These are phyloP conservation scores for Colletotrichum spaethianum DNA, from an alignment of 2,329 filamentous ascomycete species.

Conservation along the genomic window DNA sequence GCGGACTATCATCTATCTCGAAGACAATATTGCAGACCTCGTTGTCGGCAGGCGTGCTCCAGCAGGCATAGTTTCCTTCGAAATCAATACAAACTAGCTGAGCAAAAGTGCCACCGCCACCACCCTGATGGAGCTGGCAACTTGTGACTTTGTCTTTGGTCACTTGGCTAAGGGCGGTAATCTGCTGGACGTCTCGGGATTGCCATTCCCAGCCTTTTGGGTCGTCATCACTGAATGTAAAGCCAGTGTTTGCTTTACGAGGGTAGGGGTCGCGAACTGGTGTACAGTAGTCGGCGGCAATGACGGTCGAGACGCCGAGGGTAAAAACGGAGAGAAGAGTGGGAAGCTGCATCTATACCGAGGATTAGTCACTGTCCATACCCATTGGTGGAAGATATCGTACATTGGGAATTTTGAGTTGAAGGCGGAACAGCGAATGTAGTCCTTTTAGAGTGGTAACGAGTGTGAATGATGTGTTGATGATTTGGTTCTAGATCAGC, in stretches of 20 bases:
- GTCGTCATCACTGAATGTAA: neutral
- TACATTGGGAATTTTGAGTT: neutral
- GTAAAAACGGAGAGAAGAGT: neutral
- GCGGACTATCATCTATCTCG: conserved; percentile 8
- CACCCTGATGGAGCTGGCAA: conserved; percentile 26
- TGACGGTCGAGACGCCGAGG: conserved; percentile 4
- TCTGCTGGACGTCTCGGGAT: conserved; percentile 10
- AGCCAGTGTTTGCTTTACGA: conserved; percentile 13
- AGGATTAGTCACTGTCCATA: neutral
- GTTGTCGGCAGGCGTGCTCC: conserved; percentile 14
- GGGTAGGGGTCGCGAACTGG: neutral
- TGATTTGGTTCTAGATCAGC: neutral
- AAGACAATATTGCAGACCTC: conserved; percentile 23
- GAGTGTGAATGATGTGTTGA: neutral
- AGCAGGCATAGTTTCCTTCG: conserved; percentile 16
- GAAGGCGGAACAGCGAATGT: neutral
- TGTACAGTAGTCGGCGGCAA: conserved; percentile 16
- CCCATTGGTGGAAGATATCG: too few relatives aligned
- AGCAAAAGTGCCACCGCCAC: conserved; percentile 17
- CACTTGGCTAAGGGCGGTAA: conserved; percentile 6
- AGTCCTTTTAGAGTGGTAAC: too few relatives aligned
- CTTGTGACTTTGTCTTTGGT: neutral
- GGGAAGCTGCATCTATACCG: conserved; percentile 10
- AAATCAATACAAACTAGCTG: conserved; percentile 25
- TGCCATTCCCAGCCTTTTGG: conserved; percentile 16